Evolutionary conservation across 108 stramenopile species (phyloP), one percentile per base, ranked within the genome.

Genomic region (Discostella pseudostelligera): DNA sequence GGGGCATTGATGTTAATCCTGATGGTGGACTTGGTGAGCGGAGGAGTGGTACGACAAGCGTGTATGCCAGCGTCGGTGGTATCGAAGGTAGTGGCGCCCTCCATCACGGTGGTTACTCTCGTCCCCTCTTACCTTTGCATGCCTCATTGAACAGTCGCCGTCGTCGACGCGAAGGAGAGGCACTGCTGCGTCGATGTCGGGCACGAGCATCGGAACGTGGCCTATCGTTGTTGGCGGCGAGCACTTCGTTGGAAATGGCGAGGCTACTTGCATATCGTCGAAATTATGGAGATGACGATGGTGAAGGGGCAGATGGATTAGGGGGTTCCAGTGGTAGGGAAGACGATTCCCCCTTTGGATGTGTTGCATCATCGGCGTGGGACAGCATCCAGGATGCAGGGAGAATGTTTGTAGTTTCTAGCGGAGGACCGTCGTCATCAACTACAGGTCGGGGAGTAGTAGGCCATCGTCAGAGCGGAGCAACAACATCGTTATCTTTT

Each of bases 201-300:
- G 45, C 39, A 17, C 47, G 76, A 47, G 64, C 75, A 1, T 26
- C 47, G 47, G 62, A 76, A 44, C 56, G 65, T 28, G 79, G 74
- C n/a, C 39, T 74, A 16, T 48, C 65, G n/a, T 67, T 67, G 6
- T 55, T 80, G 56, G 58, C 71, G 21, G 62, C 63, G 12, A 62
- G 62, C n/a, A 57, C 59, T 22, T 68, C 72, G 13, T 56, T 78
- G 39, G 78, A 74, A 32, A 21, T 78, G 53, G 78, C 67, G 24
- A 44, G 78, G 19, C 57, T 55, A 14, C 40, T 55, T 51, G 26
- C 49, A 11, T 78, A 69, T 59, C 42, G 57, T 40, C 44, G 68
- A 39, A 8, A 58, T 58, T 21, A 0, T 0, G 39, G 5, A 21
- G 63, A 49, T 42, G 64, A 42, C 9, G 17, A 37, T 42, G 44